A percentile compares a stretch with the other conserved stretches of the same genome.
phyloP scores from a whole-genome alignment of 2,329 filamentous ascomycete species.

The Sporothrix protearum region DNA sequence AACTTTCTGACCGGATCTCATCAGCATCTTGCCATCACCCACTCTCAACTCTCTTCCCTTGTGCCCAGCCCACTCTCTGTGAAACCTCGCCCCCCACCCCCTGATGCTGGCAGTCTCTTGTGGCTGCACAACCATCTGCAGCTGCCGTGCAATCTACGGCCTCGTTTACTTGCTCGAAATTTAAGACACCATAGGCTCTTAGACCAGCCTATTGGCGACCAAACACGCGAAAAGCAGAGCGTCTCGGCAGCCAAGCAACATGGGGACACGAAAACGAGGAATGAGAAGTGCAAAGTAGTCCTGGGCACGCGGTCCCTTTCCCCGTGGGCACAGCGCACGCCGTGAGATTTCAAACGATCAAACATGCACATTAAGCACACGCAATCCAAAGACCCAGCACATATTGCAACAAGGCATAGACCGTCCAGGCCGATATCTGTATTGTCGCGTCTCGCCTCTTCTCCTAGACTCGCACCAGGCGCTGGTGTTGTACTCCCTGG shows the following conservation, averaged over 20 bases:
- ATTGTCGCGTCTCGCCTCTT: neutral
- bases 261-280: neutral
- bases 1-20: neutral
- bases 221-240: neutral
- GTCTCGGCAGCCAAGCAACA: neutral
- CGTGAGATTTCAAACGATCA: slow-evolving; percentile 7
- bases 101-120: slow-evolving; percentile 13
- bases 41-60: neutral
- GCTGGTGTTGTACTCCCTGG: neutral
- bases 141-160: slow-evolving; percentile 15
- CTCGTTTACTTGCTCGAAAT: slow-evolving; percentile 23
- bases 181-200: slow-evolving; percentile 18
- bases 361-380: neutral
- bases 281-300: neutral
- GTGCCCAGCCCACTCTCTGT: neutral
- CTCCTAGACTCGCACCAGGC: neutral
- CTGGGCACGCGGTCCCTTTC: neutral
- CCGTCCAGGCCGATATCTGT: neutral
- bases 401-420: neutral
- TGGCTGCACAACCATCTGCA: slow-evolving; percentile 14
- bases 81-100: neutral
- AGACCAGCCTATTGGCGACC: neutral
- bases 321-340: slow-evolving; percentile 6
- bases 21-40: neutral
- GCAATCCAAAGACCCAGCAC: neutral